phyloP scores from a whole-genome alignment of 2,329 filamentous ascomycete species.

The Cladosporium oxysporum region DNA sequence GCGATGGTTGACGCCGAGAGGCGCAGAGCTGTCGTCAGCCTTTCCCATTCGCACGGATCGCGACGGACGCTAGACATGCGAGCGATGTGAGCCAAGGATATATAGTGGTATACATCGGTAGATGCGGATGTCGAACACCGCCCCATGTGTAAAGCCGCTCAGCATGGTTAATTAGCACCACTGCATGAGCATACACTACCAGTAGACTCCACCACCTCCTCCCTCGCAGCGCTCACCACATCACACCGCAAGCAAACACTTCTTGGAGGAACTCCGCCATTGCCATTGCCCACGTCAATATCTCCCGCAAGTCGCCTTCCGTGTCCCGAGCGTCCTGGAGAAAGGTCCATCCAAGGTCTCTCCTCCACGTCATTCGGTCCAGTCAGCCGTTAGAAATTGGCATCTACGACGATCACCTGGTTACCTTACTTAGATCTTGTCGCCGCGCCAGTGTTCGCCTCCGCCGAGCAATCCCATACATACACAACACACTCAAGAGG shows the following conservation, averaged over 20 bases:
- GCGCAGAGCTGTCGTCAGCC: conserved; percentile 11
- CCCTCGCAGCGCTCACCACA: background rate
- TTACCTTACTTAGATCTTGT: conserved; percentile 1
- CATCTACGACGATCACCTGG: conserved; percentile 2
- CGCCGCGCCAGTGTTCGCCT: background rate
- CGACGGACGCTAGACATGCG: conserved; percentile 2
- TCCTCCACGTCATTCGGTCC: conserved; percentile 11
- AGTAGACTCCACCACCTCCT: background rate
- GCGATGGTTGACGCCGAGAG: conserved; percentile 10
- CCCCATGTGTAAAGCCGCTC: too few species aligned
- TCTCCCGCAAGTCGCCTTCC: background rate
- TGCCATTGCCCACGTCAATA: background rate
- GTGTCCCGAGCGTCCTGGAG: conserved; percentile 15
- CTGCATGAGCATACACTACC: background rate
- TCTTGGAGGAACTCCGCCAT: background rate
- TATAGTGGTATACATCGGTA: background rate
- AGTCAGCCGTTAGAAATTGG: conserved; percentile 5
- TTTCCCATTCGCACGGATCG: conserved; percentile 4
- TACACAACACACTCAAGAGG: background rate
- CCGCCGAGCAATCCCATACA: background rate
- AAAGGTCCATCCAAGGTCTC: background rate
- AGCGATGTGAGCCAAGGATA: conserved; percentile 19
- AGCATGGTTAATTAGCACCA: background rate
- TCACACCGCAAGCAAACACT: background rate
- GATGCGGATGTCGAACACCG: background rate